These are phyloP conservation scores for Bretziella fagacearum DNA, from an alignment of 2,329 filamentous ascomycete genomes.

Conservation along the genomic window DNA sequence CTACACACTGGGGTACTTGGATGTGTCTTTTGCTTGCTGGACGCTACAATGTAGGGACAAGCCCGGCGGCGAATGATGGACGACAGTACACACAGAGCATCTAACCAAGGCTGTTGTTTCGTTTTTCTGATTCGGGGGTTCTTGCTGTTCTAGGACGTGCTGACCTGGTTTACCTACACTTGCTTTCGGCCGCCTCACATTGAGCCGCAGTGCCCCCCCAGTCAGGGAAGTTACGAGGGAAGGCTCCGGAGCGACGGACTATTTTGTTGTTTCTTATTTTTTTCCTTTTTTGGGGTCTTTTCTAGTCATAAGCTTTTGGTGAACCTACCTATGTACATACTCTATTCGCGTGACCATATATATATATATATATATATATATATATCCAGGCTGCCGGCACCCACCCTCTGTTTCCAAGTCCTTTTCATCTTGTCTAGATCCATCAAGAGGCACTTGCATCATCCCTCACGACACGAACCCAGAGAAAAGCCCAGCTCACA, in stretches of 20 bases:
- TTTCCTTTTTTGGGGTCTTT: neutral
- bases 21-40: too few species aligned
- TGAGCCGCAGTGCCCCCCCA: neutral
- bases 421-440: neutral
- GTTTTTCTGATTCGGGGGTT: neutral
- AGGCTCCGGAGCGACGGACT: neutral
- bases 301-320: too few species aligned
- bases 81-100: too few species aligned
- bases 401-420: neutral
- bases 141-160: neutral
- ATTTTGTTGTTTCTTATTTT: neutral
- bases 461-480: neutral
- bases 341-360: too few species aligned
- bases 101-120: too few species aligned
- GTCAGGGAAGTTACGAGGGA: neutral
- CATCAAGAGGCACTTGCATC: conserved; percentile 8
- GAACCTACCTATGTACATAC: too few species aligned
- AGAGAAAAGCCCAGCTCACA: neutral
- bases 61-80: too few species aligned
- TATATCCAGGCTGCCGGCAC: conserved; percentile 4
- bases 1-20: too few species aligned
- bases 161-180: too few species aligned
- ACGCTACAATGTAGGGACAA: too few species aligned
- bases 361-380: too few species aligned
- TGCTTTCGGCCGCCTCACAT: neutral